phyloP scores from a whole-genome alignment of 2,329 filamentous ascomycete genomes.

The Fusarium sp. region DNA sequence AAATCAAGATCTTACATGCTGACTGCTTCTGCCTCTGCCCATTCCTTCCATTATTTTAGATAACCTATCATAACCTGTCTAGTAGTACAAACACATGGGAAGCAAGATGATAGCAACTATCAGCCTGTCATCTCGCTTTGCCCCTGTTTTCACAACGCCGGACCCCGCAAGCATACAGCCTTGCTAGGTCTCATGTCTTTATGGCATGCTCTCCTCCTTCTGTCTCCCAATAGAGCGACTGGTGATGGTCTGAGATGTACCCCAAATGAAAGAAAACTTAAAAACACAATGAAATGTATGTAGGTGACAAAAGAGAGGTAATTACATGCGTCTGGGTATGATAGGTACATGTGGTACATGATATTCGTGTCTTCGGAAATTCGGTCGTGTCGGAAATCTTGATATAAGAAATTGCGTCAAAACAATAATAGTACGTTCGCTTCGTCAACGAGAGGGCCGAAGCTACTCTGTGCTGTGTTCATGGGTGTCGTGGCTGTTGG shows the following conservation, averaged over 20 bases:
- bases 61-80: slow-evolving; percentile 26
- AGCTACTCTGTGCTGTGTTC: slow-evolving; percentile 12
- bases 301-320: slow-evolving; percentile 30
- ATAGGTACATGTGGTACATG: slow-evolving; percentile 39
- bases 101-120: neutral
- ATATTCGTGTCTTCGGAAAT: slow-evolving; percentile 42
- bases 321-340: slow-evolving; percentile 34
- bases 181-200: slow-evolving; percentile 1
- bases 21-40: slow-evolving; percentile 15
- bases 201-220: neutral
- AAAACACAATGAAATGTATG: slow-evolving; percentile 1
- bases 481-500: slow-evolving; percentile 3
- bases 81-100: slow-evolving; percentile 29
- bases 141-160: neutral
- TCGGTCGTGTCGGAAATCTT: slow-evolving; percentile 34
- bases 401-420: slow-evolving; percentile 7
- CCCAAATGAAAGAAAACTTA: neutral
- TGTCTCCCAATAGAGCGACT: neutral
- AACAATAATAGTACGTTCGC: slow-evolving; percentile 10
- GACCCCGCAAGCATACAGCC: slow-evolving; percentile 2
- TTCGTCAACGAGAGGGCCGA: slow-evolving; percentile 24
- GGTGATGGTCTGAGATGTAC: slow-evolving; percentile 23
- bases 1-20: slow-evolving; percentile 22
- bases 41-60: slow-evolving; percentile 35
- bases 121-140: neutral